Conservation (phyloP, 352 stramenopile genomes). For the Aphanomyces invadans region DNA sequence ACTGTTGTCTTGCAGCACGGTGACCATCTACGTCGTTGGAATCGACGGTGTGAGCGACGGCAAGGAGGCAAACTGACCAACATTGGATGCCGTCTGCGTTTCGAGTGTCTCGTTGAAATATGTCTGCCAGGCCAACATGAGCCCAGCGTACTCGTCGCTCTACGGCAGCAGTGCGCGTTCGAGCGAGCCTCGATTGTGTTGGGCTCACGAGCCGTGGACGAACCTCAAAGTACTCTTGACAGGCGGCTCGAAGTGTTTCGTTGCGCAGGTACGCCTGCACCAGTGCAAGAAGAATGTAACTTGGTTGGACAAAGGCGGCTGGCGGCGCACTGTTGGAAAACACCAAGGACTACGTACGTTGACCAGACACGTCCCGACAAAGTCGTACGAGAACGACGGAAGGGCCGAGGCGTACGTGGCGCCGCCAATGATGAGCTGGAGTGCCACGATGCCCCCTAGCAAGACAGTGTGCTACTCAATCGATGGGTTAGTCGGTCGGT, state of each 20-base stretch:
- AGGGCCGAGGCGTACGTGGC: conserved; percentile 36
- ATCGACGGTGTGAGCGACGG: background rate
- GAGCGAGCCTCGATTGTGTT: background rate
- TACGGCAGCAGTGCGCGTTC: conserved; percentile 23
- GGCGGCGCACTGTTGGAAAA: no score
- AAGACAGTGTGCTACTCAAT: conserved; percentile 37
- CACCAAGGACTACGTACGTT: no score
- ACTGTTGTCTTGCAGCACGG: conserved; percentile 49
- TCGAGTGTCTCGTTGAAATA: conserved; percentile 52
- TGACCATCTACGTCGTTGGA: conserved; percentile 33
- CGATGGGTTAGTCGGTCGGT: no score
- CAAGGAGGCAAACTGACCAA: background rate
- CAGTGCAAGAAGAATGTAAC: no score
- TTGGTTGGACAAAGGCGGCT: no score
- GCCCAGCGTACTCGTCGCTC: conserved; percentile 53
- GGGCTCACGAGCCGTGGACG: background rate
- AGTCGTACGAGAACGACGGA: conserved; percentile 32
- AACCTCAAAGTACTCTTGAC: conserved; percentile 19
- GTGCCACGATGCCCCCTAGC: conserved; percentile 39
- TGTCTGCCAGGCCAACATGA: conserved; percentile 60
- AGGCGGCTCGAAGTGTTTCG: background rate
- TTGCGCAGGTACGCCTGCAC: conserved; percentile 14
- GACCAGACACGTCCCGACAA: conserved; percentile 49
- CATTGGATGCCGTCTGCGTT: conserved; percentile 36
- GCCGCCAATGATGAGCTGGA: conserved; percentile 57